A percentile compares a stretch with the other conserved stretches of the same genome.
Conservation (phyloP, 176 grass and related monocot genomes). For the Triticum aestivum region IWGSC_CS_RefSeq_v2.1 NC_057797.1:490008250-490008749, state of each 20-base stretch:
- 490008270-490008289: no score
- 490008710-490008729: slow-evolving; percentile 25
- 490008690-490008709: slow-evolving; percentile 15
- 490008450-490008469: slow-evolving; percentile 27
- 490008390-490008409: no score
- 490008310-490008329: no score
- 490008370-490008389: no score
- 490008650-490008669: not conserved
- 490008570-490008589: slow-evolving; percentile 37
- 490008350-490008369: no score
- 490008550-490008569: slow-evolving; percentile 31
- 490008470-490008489: not conserved
- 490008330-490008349: no score
- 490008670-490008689: slow-evolving; percentile 20
- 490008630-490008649: slow-evolving; percentile 10
- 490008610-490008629: not conserved
- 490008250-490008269: no score
- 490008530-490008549: slow-evolving; percentile 23
- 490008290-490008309: no score
- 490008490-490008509: slow-evolving; percentile 17
- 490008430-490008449: slow-evolving; percentile 45
- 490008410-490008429: slow-evolving; percentile 36
- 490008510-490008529: slow-evolving; percentile 38
- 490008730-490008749: slow-evolving; percentile 25
- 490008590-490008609: slow-evolving; percentile 29